Percentiles rank a stretch among this genome's conserved stretches.
phyloP scores from a whole-genome alignment of 2,329 filamentous ascomycete genomes.

The Cercospora beticola region DNA sequence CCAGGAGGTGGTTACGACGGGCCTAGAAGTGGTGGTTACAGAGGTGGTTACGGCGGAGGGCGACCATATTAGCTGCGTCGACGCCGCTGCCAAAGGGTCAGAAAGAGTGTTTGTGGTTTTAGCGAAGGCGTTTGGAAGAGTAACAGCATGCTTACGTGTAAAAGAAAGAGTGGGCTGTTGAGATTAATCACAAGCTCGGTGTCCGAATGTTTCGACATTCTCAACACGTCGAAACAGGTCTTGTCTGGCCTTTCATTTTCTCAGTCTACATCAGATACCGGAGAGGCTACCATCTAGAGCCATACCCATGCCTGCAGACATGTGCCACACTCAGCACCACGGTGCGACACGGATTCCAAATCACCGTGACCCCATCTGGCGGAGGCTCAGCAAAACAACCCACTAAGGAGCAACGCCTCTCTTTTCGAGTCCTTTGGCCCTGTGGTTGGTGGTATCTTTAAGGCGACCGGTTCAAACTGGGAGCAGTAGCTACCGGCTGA shows the following conservation, averaged over 20 bases:
- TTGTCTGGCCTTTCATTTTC: background rate
- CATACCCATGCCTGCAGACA: background rate
- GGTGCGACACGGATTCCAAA: background rate
- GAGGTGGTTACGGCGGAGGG: constrained; percentile 31
- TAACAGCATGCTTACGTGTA: background rate
- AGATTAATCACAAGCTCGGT: background rate
- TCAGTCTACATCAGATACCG: background rate
- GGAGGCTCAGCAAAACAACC: background rate
- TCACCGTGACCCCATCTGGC: background rate
- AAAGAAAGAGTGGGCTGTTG: background rate
- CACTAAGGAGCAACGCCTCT: background rate
- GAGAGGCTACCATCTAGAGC: background rate
- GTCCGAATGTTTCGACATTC: background rate
- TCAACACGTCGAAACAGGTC: background rate
- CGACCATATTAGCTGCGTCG: constrained; percentile 28
- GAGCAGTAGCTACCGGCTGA: background rate
- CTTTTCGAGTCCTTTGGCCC: background rate
- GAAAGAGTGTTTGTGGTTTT: constrained; percentile 1
- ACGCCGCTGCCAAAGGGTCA: background rate
- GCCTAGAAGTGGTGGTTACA: constrained; percentile 26
- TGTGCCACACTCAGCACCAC: background rate
- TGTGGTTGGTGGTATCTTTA: background rate
- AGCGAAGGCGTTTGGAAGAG: constrained; percentile 12
- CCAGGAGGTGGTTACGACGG: constrained; percentile 32
- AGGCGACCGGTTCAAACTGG: background rate